Evolutionary conservation across 352 stramenopile genomes (phyloP).

Genomic region (Blastocystis sp.): DNA sequence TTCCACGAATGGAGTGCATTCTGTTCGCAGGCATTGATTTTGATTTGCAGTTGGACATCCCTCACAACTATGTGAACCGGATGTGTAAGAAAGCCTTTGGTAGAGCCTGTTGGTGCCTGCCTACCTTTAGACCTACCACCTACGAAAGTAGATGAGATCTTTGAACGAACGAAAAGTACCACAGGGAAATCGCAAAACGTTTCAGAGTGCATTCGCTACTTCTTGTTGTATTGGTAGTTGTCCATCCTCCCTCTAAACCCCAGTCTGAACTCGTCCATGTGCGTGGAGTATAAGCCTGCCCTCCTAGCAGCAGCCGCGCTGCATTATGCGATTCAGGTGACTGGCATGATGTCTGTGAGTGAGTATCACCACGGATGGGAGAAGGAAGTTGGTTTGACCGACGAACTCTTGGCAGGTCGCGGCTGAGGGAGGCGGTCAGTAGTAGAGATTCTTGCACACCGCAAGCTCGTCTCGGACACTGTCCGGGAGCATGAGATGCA

Average conservation of each 20-base stretch:
- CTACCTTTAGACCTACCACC: not conserved
- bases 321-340: not conserved
- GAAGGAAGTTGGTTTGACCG: not conserved
- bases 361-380: not conserved
- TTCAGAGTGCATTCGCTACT: not conserved
- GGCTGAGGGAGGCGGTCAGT: not conserved
- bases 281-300: not conserved
- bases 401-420: not conserved
- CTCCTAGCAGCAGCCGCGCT: not conserved
- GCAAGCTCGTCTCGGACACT: not conserved
- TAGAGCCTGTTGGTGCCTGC: not conserved
- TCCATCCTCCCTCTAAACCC: not conserved
- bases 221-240: not conserved
- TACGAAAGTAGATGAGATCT: not conserved
- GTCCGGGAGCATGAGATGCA: not conserved
- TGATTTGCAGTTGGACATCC: conserved; percentile 6
- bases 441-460: not conserved
- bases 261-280: not conserved
- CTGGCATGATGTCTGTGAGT: not conserved
- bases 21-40: conserved; percentile 7
- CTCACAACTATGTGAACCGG: conserved; percentile 16
- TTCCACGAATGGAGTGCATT: conserved; percentile 34
- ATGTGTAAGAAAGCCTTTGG: not conserved
- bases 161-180: conserved; percentile 14
- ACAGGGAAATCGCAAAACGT: not conserved